Percentiles rank a stretch among this genome's conserved stretches.
These are phyloP conservation scores for Cladobotryum mycophilum DNA, from an alignment of 2,329 filamentous ascomycete genomes.

Conservation along the genomic window DNA sequence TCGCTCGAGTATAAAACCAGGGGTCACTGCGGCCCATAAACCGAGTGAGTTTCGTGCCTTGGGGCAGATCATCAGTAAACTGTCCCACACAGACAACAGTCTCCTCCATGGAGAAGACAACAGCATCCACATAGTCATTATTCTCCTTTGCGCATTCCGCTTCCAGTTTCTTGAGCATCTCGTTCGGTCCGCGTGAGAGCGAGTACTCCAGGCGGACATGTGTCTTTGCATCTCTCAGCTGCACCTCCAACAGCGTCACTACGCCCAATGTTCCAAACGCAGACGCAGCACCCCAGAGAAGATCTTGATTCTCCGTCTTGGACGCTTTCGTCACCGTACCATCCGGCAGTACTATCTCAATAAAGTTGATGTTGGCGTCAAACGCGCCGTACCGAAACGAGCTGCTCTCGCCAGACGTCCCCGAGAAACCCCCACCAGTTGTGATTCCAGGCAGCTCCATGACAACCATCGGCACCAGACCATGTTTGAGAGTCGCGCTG, in stretches of 20 bases:
- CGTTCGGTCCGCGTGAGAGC: constrained; percentile 34
- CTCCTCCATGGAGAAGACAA: constrained; percentile 50
- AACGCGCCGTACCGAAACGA: constrained; percentile 63
- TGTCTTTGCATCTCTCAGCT: constrained; percentile 46
- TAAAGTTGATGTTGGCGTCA: constrained; percentile 52
- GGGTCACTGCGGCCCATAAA: constrained; percentile 58
- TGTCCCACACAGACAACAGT: constrained; percentile 57
- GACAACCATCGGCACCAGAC: constrained; percentile 58
- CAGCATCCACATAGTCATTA: constrained; percentile 63
- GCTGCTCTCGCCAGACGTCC: constrained; percentile 62
- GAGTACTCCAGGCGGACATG: constrained; percentile 55
- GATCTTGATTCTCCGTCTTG: constrained; percentile 46
- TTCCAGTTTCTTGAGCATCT: constrained; percentile 38
- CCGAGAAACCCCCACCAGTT: constrained; percentile 60
- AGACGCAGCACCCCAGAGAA: constrained; percentile 60
- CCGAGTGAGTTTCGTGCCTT: constrained; percentile 26
- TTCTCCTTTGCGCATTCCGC: constrained; percentile 31
- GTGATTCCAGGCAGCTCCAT: constrained; percentile 72
- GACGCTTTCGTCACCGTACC: constrained; percentile 52
- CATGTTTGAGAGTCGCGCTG: constrained; percentile 47
- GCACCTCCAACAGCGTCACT: constrained; percentile 56
- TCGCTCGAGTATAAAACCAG: constrained; percentile 69
- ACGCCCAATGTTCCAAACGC: constrained; percentile 63
- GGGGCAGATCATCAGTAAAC: constrained; percentile 42
- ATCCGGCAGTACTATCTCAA: constrained; percentile 60